A percentile compares a stretch with the other conserved stretches of the same genome.
These are phyloP conservation scores for Leucoagaricus sp. DNA, from an alignment of 1,284 basidiomycete species.

Conservation along the genomic window DNA sequence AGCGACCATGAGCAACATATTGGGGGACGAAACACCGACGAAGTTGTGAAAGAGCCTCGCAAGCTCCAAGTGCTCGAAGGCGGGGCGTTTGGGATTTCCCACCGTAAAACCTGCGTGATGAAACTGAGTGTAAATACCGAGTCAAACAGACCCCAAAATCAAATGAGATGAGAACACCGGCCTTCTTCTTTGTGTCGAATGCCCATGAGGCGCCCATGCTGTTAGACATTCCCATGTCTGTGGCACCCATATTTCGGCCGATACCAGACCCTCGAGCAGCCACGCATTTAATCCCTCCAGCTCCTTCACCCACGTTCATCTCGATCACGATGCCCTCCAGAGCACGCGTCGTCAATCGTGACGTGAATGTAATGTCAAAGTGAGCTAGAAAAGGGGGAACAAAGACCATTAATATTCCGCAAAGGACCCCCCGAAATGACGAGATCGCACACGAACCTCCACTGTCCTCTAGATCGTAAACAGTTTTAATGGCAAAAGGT, in stretches of 20 bases:
- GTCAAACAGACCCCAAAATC: constrained; percentile 10
- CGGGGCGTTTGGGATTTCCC: constrained; percentile 74
- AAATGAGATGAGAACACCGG: constrained; percentile 28
- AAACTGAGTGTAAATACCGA: constrained; percentile 2
- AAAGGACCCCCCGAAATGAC: constrained; percentile 4
- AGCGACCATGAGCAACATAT: neutral
- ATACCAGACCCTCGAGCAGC: constrained; percentile 61
- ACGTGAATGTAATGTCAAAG: constrained; percentile 72
- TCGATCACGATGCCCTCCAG: constrained; percentile 75
- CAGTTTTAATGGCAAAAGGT: constrained; percentile 67
- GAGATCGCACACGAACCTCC: constrained; percentile 51
- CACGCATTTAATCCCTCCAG: constrained; percentile 66
- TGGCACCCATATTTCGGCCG: constrained; percentile 36
- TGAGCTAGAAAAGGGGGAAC: constrained; percentile 50
- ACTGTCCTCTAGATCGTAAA: constrained; percentile 58
- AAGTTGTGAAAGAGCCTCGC: constrained; percentile 75
- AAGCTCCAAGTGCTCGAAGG: constrained; percentile 73
- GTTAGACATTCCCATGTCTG: constrained; percentile 28
- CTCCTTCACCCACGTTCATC: constrained; percentile 72
- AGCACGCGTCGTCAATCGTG: constrained; percentile 62
- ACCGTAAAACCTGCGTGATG: constrained; percentile 58
- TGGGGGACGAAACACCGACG: constrained; percentile 40
- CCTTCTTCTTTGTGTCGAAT: constrained; percentile 73
- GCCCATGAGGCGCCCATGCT: constrained; percentile 62
- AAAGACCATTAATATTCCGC: neutral